These are phyloP conservation scores for Penicillium lagena DNA, from an alignment of 495 filamentous ascomycete genomes.

Conservation along the genomic window DNA sequence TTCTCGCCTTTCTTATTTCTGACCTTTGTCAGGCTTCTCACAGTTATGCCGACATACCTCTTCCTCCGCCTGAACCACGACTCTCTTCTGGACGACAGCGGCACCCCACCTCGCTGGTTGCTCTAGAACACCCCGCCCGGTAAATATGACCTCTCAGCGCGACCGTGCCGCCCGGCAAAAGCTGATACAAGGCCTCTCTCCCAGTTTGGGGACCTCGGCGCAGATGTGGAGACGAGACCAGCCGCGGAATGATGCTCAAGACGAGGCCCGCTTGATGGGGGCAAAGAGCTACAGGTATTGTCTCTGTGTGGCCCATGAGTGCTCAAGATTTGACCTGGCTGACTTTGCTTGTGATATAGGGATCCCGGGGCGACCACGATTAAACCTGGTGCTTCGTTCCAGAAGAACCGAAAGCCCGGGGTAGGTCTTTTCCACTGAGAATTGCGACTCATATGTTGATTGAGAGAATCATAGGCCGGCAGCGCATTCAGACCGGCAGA, in stretches of 20 bases:
- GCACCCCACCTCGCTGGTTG: constrained; percentile 13
- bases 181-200: constrained; percentile 2
- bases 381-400: constrained; percentile 7
- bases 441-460: too few relatives aligned
- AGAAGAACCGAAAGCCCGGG: constrained; percentile 1
- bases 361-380: constrained; percentile 11
- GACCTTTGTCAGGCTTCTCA: constrained; percentile 7
- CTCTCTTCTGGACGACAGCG: constrained; percentile 19
- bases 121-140: constrained; percentile 22
- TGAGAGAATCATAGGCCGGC: constrained; percentile 1
- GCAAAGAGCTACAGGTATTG: constrained; percentile 10
- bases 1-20: not conserved
- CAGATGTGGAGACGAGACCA: constrained; percentile 15
- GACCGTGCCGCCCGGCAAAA: constrained; percentile 1
- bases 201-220: constrained; percentile 6
- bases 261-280: constrained; percentile 20
- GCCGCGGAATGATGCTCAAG: constrained; percentile 5
- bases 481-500: constrained; percentile 22
- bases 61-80: constrained; percentile 8
- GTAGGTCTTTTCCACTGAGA: too few relatives aligned
- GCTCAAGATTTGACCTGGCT: too few relatives aligned
- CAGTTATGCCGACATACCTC: constrained; percentile 27
- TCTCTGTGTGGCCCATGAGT: not conserved
- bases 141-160: constrained; percentile 17
- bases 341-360: not conserved